These are phyloP conservation scores for Cyberlindnera japonica DNA, from an alignment of 805 yeast species.

Conservation along the genomic window DNA sequence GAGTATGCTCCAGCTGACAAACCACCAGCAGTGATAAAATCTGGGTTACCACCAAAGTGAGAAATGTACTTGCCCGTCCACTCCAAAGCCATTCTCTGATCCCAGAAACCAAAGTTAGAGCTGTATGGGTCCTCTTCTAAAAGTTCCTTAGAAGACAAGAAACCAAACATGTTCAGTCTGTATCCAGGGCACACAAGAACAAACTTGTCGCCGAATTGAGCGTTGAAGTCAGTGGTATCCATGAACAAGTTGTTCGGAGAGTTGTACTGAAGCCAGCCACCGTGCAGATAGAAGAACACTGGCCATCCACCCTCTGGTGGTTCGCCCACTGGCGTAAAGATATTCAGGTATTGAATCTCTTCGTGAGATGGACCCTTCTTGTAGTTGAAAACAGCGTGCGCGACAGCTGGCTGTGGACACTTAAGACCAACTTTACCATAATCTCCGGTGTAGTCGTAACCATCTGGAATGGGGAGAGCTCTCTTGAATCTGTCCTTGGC, in stretches of 20 bases:
- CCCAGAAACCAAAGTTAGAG: constrained; percentile 33
- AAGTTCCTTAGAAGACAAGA: constrained; percentile 36
- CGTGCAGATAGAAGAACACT: constrained; percentile 38
- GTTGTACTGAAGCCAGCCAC: constrained; percentile 40
- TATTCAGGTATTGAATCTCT: constrained; percentile 33
- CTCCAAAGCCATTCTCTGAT: constrained; percentile 42
- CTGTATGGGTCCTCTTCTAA: constrained; percentile 26
- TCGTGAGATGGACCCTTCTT: constrained; percentile 26
- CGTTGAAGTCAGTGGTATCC: constrained; percentile 28
- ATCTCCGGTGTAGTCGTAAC: constrained; percentile 37
- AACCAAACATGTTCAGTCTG: constrained; percentile 39
- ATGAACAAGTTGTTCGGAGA: constrained; percentile 17
- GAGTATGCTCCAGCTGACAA: constrained; percentile 46
- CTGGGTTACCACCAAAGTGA: constrained; percentile 45
- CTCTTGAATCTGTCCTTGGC: constrained; percentile 33
- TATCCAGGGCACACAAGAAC: constrained; percentile 38
- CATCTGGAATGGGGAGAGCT: constrained; percentile 32
- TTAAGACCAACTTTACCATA: constrained; percentile 33
- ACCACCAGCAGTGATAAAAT: constrained; percentile 41
- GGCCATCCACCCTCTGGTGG: constrained; percentile 41
- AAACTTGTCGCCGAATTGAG: constrained; percentile 30
- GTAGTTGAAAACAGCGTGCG: constrained; percentile 27
- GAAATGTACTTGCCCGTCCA: constrained; percentile 43
- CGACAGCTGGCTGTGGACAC: constrained; percentile 37
- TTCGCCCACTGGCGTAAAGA: constrained; percentile 35